phyloP scores from a whole-genome alignment of 164 flowering plant species.

The Litsea cubeba region DNA sequence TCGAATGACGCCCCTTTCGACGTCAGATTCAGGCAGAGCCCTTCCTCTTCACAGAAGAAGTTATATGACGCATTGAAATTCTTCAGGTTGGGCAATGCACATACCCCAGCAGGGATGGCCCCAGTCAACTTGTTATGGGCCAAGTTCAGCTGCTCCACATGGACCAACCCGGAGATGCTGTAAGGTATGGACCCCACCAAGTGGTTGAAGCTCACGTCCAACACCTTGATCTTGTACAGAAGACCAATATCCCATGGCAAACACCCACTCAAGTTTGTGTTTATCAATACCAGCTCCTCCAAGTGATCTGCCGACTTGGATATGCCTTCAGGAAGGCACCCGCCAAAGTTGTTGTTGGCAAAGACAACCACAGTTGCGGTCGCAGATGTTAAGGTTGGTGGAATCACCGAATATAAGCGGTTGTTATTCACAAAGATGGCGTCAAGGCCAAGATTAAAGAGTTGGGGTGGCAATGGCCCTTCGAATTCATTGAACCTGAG shows the following conservation, averaged over 20 bases:
- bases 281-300: constrained; percentile 59
- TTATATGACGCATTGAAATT: constrained; percentile 71
- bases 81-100: constrained; percentile 42
- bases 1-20: constrained; percentile 44
- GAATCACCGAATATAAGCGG: constrained; percentile 41
- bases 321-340: constrained; percentile 61
- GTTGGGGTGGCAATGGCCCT: constrained; percentile 59
- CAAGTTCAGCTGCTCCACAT: constrained; percentile 25
- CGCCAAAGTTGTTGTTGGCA: constrained; percentile 69
- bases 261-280: constrained; percentile 60
- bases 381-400: constrained; percentile 28
- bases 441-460: constrained; percentile 44
- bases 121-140: constrained; percentile 59
- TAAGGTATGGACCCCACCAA: constrained; percentile 67
- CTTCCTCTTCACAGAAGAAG: constrained; percentile 66
- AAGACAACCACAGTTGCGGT: constrained; percentile 62
- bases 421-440: constrained; percentile 74
- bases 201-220: constrained; percentile 68
- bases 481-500: constrained; percentile 77
- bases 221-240: constrained; percentile 48
- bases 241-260: constrained; percentile 63
- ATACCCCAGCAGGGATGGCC: constrained; percentile 42
- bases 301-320: constrained; percentile 43
- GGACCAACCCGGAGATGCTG: constrained; percentile 1
- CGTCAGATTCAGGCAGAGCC: constrained; percentile 52